Conservation (phyloP, 2,329 filamentous ascomycete genomes). For the Gaeumannomyces tritici region DNA sequence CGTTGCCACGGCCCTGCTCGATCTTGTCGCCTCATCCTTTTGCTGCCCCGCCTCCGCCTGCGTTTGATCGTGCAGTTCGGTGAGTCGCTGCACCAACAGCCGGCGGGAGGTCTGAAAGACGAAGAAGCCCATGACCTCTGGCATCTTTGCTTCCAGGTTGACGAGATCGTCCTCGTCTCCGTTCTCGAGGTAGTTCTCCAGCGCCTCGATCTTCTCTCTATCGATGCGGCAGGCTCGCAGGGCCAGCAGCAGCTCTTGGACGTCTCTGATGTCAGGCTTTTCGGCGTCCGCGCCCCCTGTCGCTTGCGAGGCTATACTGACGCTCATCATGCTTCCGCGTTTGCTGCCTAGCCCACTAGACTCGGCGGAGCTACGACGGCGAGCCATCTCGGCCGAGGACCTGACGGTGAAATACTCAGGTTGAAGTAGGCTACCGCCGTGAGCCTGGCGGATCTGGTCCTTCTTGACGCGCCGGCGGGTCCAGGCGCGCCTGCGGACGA, state of each 20-base stretch:
- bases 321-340: not conserved
- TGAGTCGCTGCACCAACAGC: slow-evolving; percentile 63
- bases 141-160: slow-evolving; percentile 68
- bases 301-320: not conserved
- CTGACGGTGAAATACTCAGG: slow-evolving; percentile 74
- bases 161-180: slow-evolving; percentile 65
- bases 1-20: slow-evolving; percentile 13
- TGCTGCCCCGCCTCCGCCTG: slow-evolving; percentile 34
- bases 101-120: slow-evolving; percentile 83
- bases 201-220: slow-evolving; percentile 75
- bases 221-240: slow-evolving; percentile 68
- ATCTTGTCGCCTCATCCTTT: slow-evolving; percentile 7
- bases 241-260: slow-evolving; percentile 58
- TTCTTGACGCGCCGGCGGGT: slow-evolving; percentile 68
- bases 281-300: slow-evolving; percentile 43
- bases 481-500: slow-evolving; percentile 86
- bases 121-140: slow-evolving; percentile 76
- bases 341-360: slow-evolving; percentile 17
- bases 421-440: slow-evolving; percentile 45
- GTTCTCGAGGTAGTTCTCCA: slow-evolving; percentile 73
- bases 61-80: slow-evolving; percentile 49
- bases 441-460: slow-evolving; percentile 24
- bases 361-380: slow-evolving; percentile 11
- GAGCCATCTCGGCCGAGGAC: slow-evolving; percentile 33
- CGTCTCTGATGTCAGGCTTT: slow-evolving; percentile 42